Base-by-base conservation (phyloP, 2,329 filamentous ascomycete genomes). In the Phialophora chinensis region DNA sequence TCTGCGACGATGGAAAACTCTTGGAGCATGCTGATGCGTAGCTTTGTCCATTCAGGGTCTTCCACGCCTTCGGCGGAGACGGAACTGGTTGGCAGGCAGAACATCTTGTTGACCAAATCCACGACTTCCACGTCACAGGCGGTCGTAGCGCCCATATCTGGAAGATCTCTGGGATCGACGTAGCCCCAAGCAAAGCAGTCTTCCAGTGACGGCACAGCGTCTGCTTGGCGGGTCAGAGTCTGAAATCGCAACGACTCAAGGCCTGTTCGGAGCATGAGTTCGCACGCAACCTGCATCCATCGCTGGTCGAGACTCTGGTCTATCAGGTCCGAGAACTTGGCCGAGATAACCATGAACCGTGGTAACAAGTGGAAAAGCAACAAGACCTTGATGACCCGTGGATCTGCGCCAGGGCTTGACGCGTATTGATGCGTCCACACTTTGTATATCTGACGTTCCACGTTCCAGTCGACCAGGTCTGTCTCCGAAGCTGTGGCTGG, bases 161-260 rank as follows among this genome's bases (percentile, higher is more conserved):
- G 4, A 14, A 12, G 7, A 29, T 55, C 38, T 20, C 59, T 20
- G 27, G 52, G 56, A n/a, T 65, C 55, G 14, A 68, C 56, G 55
- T 68, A 66, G n/a, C 70, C 70, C 70, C 70, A 72, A 1, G 70
- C 69, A 50, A 72, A 70, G 57, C 70, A 71, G 29, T 69, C 63
- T 33, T 70, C 63, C 12, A 72, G 66, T 3, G 63, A 17, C 5
- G 68, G 68, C 7, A 55, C 44, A 52, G 31, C 25, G 54, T 33
- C 35, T 59, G 14, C 10, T 33, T 47, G 11, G 20, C 29, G 14
- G 52, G 49, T 23, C 17, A 47, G 27, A 55, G 63, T 42, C 11
- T 52, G 52, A 23, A 57, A 14, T 7, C 47, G 49, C 11, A 70
- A 47, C 8, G 60, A 38, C 42, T 72, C 66, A 12, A 72, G 20